A percentile compares a stretch with the other conserved stretches of the same genome.
phyloP scores from a whole-genome alignment of 1,139 yeast species.

The Pneumocystis murina region DNA sequence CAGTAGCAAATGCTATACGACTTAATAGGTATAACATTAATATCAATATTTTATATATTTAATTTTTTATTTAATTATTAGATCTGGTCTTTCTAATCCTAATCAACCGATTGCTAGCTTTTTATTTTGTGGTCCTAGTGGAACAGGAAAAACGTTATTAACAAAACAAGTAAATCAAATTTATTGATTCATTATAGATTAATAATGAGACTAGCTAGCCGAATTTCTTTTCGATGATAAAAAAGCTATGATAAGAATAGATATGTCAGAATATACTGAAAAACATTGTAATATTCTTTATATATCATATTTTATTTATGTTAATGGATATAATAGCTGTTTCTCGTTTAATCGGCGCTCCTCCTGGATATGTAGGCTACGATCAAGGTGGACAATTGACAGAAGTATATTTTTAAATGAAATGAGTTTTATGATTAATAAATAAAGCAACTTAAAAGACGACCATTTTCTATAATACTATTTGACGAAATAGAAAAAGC shows the following conservation, averaged over 20 bases:
- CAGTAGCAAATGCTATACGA: conserved; percentile 89
- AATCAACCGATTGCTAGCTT: conserved; percentile 83
- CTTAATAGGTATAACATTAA: conserved; percentile 22
- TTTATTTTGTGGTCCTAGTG: conserved; percentile 86
- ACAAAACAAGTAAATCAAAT: conserved; percentile 28
- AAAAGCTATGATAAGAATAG: conserved; percentile 90
- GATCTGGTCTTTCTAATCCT: conserved; percentile 95
- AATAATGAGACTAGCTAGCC: conserved; percentile 56
- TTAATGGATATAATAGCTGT: conserved; percentile 34
- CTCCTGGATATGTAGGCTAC: conserved; percentile 96
- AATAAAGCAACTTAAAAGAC: conserved; percentile 56
- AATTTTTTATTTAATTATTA: conserved; percentile 25
- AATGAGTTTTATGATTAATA: neutral
- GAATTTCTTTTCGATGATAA: conserved; percentile 92
- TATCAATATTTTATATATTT: neutral
- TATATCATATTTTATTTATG: neutral
- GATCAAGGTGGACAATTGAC: conserved; percentile 96
- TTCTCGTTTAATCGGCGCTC: conserved; percentile 87
- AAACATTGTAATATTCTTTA: conserved; percentile 36
- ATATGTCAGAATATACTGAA: conserved; percentile 90
- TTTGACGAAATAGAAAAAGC: conserved; percentile 98
- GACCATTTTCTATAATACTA: conserved; percentile 85
- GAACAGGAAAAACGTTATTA: conserved; percentile 95
- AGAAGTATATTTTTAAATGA: conserved; percentile 20
- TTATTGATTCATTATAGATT: neutral